Evolutionary conservation across 257 asterid genomes (phyloP).

Genomic region (Przewalskia tangutica): DNA sequence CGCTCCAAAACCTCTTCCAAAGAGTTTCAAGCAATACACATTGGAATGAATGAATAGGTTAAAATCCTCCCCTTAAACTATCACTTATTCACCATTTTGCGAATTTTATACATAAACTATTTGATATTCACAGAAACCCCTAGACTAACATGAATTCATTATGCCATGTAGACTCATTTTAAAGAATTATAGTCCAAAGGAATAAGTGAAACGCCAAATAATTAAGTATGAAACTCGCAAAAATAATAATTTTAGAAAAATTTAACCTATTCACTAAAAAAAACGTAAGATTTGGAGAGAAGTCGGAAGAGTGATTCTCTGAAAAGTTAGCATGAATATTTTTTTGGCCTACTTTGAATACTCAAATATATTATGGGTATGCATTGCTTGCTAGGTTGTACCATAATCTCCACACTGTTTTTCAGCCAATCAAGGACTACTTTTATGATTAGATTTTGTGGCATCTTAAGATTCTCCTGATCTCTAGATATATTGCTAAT

Average conservation of each 20-base stretch:
- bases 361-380: not conserved
- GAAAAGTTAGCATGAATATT: not conserved
- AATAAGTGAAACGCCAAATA: not conserved
- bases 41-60: too few relatives aligned
- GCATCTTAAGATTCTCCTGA: not conserved
- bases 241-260: not conserved
- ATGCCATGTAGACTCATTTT: too few relatives aligned
- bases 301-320: not conserved
- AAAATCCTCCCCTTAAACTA: too few relatives aligned
- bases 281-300: not conserved
- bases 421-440: too few relatives aligned
- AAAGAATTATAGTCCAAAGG: too few relatives aligned
- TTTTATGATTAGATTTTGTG: too few relatives aligned
- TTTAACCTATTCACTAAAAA: not conserved
- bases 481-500: not conserved
- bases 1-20: too few relatives aligned
- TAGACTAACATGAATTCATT: too few relatives aligned
- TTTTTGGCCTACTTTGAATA: not conserved
- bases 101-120: too few relatives aligned
- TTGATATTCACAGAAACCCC: too few relatives aligned
- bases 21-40: too few relatives aligned
- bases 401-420: not conserved
- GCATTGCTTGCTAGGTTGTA: not conserved
- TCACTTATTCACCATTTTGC: too few relatives aligned
- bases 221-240: not conserved